Conservation (phyloP, 352 stramenopile species). For the Pythium monospermum region DNA sequence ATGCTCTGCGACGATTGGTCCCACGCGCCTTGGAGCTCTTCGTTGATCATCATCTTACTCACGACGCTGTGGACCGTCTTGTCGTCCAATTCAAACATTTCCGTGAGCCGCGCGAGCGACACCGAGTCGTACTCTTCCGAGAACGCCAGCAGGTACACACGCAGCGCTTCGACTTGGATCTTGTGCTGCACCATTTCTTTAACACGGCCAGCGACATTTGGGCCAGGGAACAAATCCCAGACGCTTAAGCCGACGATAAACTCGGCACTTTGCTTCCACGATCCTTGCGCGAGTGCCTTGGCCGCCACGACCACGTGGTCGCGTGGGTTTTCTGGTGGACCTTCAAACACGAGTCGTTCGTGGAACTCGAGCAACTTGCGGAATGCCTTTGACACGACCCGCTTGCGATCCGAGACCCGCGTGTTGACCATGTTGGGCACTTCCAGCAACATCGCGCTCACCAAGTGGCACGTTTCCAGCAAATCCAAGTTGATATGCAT, state of each 20-base stretch:
- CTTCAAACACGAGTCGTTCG: constrained; percentile 94
- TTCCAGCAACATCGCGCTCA: constrained; percentile 98
- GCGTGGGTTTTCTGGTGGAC: constrained; percentile 96
- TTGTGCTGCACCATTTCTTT: constrained; percentile 91
- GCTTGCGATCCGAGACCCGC: constrained; percentile 72
- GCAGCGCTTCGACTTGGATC: constrained; percentile 95
- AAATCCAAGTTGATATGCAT: constrained; percentile 99
- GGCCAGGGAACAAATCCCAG: constrained; percentile 94
- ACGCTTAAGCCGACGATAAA: constrained; percentile 88
- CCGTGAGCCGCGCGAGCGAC: constrained; percentile 90
- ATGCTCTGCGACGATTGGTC: constrained; percentile 98
- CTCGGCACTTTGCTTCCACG: constrained; percentile 93
- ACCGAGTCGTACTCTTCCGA: constrained; percentile 96
- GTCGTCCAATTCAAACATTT: constrained; percentile 97
- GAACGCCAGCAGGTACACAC: constrained; percentile 96
- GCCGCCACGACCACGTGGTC: constrained; percentile 96
- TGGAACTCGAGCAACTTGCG: constrained; percentile 90
- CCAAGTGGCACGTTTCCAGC: constrained; percentile 97
- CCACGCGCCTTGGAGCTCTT: constrained; percentile 96
- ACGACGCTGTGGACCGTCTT: constrained; percentile 97
- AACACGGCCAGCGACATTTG: constrained; percentile 74
- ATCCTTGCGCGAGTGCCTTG: constrained; percentile 93
- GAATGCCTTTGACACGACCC: constrained; percentile 94
- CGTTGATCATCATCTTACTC: constrained; percentile 99
- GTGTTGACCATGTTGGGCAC: constrained; percentile 96